Evolutionary conservation across 805 yeast genomes (phyloP).

Genomic region (Candida boidinii): DNA sequence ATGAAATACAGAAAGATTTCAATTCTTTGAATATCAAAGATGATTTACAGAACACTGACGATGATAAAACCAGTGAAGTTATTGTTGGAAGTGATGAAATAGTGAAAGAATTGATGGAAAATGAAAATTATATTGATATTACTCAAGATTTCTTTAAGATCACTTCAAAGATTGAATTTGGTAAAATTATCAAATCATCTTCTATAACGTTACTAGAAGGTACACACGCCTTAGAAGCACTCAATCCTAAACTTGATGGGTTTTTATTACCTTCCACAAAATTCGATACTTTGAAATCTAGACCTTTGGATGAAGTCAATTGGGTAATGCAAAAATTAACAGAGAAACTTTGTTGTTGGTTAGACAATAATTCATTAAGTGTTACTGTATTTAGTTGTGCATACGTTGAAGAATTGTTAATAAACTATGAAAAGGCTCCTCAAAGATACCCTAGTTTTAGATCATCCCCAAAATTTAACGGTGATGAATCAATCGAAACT

Average conservation of each 20-base stretch:
- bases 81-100: too few species aligned
- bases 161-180: constrained; percentile 24
- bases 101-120: background rate
- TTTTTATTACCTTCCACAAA: constrained; percentile 49
- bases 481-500: too few species aligned
- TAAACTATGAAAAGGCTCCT: constrained; percentile 6
- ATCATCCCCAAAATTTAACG: too few species aligned
- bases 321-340: constrained; percentile 47
- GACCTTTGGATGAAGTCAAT: constrained; percentile 29
- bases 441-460: too few species aligned
- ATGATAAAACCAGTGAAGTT: too few species aligned
- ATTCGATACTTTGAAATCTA: constrained; percentile 34
- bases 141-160: constrained; percentile 41
- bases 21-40: too few species aligned
- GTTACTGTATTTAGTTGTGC: constrained; percentile 71
- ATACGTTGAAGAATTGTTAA: constrained; percentile 33
- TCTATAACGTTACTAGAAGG: constrained; percentile 70
- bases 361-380: constrained; percentile 64
- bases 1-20: background rate
- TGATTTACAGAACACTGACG: too few species aligned
- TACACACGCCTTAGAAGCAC: constrained; percentile 77
- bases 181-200: constrained; percentile 50
- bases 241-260: constrained; percentile 69
- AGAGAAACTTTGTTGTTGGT: constrained; percentile 60
- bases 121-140: constrained; percentile 35